These are phyloP conservation scores for Blastomyces parvus DNA, from an alignment of 2,329 filamentous ascomycete genomes.

Conservation along the genomic window DNA sequence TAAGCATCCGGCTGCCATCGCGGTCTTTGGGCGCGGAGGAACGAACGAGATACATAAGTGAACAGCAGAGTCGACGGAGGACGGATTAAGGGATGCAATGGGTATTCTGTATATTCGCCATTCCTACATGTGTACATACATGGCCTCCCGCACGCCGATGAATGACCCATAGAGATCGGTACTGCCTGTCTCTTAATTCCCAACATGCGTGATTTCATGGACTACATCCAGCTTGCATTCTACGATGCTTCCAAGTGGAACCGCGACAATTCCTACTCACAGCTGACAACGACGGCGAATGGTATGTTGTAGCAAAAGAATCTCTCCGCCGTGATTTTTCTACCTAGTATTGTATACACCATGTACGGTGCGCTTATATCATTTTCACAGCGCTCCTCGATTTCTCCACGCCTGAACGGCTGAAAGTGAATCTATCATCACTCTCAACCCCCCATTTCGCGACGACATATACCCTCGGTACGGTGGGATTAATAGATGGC, in stretches of 20 bases:
- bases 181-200: neutral
- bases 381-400: slow-evolving; percentile 61
- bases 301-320: slow-evolving; percentile 41
- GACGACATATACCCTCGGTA: slow-evolving; percentile 85
- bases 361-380: slow-evolving; percentile 16
- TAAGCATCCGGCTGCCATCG: neutral
- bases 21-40: neutral
- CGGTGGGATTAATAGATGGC: slow-evolving; percentile 83
- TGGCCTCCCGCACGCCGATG: neutral
- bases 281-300: slow-evolving; percentile 72
- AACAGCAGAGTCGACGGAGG: neutral
- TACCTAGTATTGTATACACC: neutral
- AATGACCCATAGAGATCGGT: neutral
- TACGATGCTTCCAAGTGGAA: slow-evolving; percentile 81
- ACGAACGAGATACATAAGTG: neutral
- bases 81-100: neutral
- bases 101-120: neutral
- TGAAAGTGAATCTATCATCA: slow-evolving; percentile 80
- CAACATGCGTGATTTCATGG: slow-evolving; percentile 91
- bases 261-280: slow-evolving; percentile 81
- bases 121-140: neutral
- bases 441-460: slow-evolving; percentile 89
- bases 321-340: neutral
- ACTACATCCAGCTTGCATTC: slow-evolving; percentile 88
- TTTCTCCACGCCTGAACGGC: slow-evolving; percentile 73